These are phyloP conservation scores for Penicillium canescens DNA, from an alignment of 495 filamentous ascomycete genomes.

Conservation along the genomic window DNA sequence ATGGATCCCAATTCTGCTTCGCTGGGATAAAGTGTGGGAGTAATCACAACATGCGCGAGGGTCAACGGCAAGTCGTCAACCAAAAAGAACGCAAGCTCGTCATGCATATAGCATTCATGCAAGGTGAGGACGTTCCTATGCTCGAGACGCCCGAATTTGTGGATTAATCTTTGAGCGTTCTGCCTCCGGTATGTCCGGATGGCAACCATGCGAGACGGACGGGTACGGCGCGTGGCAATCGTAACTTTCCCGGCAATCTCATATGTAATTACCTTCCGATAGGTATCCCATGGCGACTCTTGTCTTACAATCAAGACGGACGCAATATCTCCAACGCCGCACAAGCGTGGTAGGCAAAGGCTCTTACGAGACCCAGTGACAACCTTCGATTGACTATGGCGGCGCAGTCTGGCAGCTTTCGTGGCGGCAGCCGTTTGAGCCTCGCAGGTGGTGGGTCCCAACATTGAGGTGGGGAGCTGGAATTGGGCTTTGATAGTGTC, in stretches of 20 bases:
- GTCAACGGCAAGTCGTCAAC: slow-evolving; percentile 6
- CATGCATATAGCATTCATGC: slow-evolving; percentile 2
- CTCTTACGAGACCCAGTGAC: not conserved
- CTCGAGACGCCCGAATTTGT: slow-evolving; percentile 6
- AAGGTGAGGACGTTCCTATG: slow-evolving; percentile 1
- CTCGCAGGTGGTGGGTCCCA: not conserved
- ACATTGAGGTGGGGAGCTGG: not conserved
- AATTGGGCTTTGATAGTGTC: slow-evolving; percentile 9
- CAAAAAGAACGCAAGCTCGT: slow-evolving; percentile 6
- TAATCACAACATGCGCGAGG: not conserved
- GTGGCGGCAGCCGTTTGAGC: not conserved
- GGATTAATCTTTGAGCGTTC: slow-evolving; percentile 5
- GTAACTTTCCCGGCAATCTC: slow-evolving; percentile 5
- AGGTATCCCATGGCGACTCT: slow-evolving; percentile 10
- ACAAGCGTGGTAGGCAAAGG: slow-evolving; percentile 2
- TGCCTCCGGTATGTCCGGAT: slow-evolving; percentile 5
- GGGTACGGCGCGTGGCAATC: slow-evolving; percentile 7
- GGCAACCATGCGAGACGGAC: slow-evolving; percentile 8
- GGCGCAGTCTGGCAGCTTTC: not conserved
- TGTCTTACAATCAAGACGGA: slow-evolving; percentile 6
- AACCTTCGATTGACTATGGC: not conserved
- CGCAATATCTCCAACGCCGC: not conserved
- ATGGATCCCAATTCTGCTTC: slow-evolving; percentile 8
- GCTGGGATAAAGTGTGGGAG: slow-evolving; percentile 2
- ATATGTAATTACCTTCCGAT: slow-evolving; percentile 8